A percentile compares a stretch with the other conserved stretches of the same genome.
These are phyloP conservation scores for Pulicaria dysenterica DNA, from an alignment of 129 eudicot species.

Conservation along the genomic window DNA sequence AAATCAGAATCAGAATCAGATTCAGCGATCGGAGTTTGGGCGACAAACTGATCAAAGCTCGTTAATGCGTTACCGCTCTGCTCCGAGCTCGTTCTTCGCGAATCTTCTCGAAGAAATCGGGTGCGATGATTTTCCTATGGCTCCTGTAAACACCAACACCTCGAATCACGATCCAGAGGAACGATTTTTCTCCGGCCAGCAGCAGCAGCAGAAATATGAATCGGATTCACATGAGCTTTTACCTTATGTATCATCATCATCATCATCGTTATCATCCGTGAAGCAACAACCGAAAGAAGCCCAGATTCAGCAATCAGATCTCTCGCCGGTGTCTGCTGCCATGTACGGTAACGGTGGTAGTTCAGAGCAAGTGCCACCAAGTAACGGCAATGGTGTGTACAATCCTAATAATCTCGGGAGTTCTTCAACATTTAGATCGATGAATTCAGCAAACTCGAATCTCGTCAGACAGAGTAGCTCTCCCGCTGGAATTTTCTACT, in stretches of 20 bases:
- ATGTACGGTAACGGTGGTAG: not conserved
- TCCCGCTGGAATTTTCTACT: slow-evolving; percentile 83
- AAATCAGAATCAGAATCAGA: slow-evolving; percentile 14
- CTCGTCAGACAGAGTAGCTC: slow-evolving; percentile 87
- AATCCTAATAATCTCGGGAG: not conserved
- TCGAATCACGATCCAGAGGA: slow-evolving; percentile 25
- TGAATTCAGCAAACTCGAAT: slow-evolving; percentile 42
- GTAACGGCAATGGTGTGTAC: slow-evolving; percentile 5
- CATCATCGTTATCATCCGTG: slow-evolving; percentile 7
- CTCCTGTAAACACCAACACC: not conserved
- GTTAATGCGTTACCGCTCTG: slow-evolving; percentile 57
- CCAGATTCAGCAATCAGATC: slow-evolving; percentile 5
- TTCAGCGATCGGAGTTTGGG: not conserved
- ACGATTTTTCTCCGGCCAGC: slow-evolving; percentile 19
- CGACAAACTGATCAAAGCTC: slow-evolving; percentile 23
- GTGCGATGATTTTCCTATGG: slow-evolving; percentile 24
- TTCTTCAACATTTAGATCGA: slow-evolving; percentile 30
- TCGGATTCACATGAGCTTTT: slow-evolving; percentile 15
- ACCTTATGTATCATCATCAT: slow-evolving; percentile 7
- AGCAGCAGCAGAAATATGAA: not conserved
- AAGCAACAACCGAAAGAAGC: slow-evolving; percentile 33
- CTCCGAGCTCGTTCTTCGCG: slow-evolving; percentile 63
- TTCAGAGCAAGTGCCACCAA: slow-evolving; percentile 3
- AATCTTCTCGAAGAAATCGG: slow-evolving; percentile 45
- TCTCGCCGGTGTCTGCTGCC: not conserved